Evolutionary conservation across 768 basidiomycete genomes (phyloP).

Genomic region (Lepiota venenata): DNA sequence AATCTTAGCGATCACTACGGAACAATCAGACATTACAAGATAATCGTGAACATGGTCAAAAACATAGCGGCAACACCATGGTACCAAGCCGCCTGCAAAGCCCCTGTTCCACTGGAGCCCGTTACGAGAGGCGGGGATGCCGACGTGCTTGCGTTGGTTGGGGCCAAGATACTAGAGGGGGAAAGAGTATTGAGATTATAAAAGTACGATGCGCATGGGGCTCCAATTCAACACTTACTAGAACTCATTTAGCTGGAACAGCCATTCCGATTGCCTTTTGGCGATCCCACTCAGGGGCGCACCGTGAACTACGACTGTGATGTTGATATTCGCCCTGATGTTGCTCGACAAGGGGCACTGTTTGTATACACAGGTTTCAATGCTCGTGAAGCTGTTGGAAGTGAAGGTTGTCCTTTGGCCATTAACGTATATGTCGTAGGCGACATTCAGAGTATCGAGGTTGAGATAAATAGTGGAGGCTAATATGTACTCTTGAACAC

Average conservation of each 20-base stretch:
- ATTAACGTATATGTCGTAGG: conserved; percentile 6
- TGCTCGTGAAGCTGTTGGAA: not conserved
- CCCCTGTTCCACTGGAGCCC: not conserved
- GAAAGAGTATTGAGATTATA: not conserved
- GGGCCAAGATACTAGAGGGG: not conserved
- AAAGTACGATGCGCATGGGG: no score
- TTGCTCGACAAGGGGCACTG: not conserved
- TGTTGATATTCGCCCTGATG: not conserved
- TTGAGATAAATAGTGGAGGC: conserved; percentile 2
- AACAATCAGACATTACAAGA: not conserved
- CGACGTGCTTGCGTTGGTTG: not conserved
- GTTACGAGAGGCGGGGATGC: not conserved
- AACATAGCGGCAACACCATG: not conserved
- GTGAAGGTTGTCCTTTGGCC: not conserved
- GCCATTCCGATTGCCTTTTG: conserved; percentile 2
- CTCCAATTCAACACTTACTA: not conserved
- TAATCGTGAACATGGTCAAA: not conserved
- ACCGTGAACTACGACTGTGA: conserved; percentile 9
- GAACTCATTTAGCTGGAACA: conserved; percentile 8
- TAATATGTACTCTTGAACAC: not conserved
- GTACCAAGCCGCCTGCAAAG: not conserved
- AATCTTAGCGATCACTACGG: no score
- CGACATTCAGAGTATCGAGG: not conserved
- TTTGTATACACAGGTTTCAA: not conserved
- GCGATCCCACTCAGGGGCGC: not conserved